Conservation (phyloP, 2,329 filamentous ascomycete species). For the Triangularia verruculosa region DNA sequence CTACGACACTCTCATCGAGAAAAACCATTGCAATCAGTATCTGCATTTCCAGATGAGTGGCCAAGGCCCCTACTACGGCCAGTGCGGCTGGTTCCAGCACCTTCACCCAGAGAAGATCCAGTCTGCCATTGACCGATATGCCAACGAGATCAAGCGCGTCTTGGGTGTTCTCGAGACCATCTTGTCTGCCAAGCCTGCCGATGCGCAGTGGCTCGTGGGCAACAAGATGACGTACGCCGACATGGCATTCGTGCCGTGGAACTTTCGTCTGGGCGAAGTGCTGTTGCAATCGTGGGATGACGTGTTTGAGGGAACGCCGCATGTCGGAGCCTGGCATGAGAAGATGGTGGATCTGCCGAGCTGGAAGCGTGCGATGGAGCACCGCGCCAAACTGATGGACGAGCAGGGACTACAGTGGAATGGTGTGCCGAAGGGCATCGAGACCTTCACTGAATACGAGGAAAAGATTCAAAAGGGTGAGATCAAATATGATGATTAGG, state of each 20-base stretch:
- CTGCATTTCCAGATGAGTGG: constrained; percentile 44
- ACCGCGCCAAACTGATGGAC: constrained; percentile 34
- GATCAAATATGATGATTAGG: background rate
- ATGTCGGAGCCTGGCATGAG: constrained; percentile 37
- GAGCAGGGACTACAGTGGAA: constrained; percentile 37
- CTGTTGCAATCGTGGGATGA: constrained; percentile 27
- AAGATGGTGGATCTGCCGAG: constrained; percentile 33
- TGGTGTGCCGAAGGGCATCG: constrained; percentile 36
- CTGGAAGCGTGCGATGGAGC: constrained; percentile 36
- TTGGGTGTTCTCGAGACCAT: constrained; percentile 22
- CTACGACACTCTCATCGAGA: constrained; percentile 22
- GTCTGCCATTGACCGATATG: constrained; percentile 24
- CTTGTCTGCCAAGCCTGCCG: constrained; percentile 13
- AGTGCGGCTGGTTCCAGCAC: constrained; percentile 37
- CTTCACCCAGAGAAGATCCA: constrained; percentile 30
- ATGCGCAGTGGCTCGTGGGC: constrained; percentile 25
- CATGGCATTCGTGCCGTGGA: constrained; percentile 25
- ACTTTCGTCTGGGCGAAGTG: constrained; percentile 25
- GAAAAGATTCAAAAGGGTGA: constrained; percentile 24
- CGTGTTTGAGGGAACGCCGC: constrained; percentile 27
- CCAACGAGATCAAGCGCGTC: constrained; percentile 26
- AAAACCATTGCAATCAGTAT: constrained; percentile 31
- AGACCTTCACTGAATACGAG: constrained; percentile 32
- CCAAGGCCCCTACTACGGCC: constrained; percentile 46
- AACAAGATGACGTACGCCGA: constrained; percentile 26